Conservation (phyloP, 2,329 filamentous ascomycete genomes). For the Colletotrichum plurivorum region DNA sequence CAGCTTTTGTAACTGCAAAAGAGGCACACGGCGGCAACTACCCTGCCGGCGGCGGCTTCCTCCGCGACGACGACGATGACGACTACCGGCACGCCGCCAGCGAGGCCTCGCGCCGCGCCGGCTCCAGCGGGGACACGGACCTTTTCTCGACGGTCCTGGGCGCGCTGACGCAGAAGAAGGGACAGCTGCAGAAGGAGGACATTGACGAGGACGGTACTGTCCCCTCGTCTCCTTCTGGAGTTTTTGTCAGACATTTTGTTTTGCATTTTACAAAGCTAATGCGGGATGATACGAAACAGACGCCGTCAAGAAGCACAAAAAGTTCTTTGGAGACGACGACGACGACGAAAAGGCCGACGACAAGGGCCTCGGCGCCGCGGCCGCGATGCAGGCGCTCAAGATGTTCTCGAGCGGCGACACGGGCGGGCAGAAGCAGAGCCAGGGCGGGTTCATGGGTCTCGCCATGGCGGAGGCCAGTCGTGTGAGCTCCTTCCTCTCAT, state of each 20-base stretch:
- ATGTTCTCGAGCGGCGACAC: conserved; percentile 76
- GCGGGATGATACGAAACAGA: conserved; percentile 55
- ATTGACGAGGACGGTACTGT: conserved; percentile 64
- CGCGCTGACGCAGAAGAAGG: conserved; percentile 64
- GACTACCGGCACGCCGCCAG: conserved; percentile 64
- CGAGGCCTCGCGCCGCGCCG: conserved; percentile 62
- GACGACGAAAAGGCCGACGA: conserved; percentile 62
- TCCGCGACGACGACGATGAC: conserved; percentile 59
- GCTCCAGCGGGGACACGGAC: conserved; percentile 60
- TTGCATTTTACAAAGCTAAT: no score
- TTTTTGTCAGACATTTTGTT: no score
- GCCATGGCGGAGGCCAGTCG: conserved; percentile 92
- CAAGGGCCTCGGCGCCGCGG: conserved; percentile 76
- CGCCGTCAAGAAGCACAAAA: conserved; percentile 81
- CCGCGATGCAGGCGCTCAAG: conserved; percentile 86
- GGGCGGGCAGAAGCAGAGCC: conserved; percentile 65
- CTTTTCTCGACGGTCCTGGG: conserved; percentile 66
- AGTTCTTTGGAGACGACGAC: conserved; percentile 74
- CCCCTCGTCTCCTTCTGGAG: background rate
- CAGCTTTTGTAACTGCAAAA: conserved; percentile 31
- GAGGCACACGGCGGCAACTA: conserved; percentile 50
- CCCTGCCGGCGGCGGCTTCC: conserved; percentile 51
- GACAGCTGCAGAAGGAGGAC: conserved; percentile 60
- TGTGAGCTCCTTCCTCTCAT: conserved; percentile 57
- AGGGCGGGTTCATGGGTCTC: conserved; percentile 86